Conservation (phyloP, 805 yeast genomes). For the Yamadazyma paraphyllophila region DNA sequence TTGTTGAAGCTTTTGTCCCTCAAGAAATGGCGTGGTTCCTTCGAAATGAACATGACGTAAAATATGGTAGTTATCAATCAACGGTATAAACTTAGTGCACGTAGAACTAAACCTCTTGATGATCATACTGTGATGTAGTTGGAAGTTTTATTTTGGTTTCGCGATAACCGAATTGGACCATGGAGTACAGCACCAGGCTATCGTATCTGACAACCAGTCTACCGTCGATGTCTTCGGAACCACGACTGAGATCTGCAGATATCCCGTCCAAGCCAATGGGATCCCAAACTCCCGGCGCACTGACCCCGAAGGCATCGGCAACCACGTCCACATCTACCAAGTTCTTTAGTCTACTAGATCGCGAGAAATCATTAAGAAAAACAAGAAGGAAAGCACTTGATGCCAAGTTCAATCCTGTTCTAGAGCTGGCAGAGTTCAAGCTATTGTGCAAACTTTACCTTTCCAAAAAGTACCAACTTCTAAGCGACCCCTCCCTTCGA, state of each 20-base stretch:
- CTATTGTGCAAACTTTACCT: constrained; percentile 33
- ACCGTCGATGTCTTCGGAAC: not conserved
- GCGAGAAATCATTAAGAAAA: constrained; percentile 6
- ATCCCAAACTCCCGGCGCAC: constrained; percentile 1
- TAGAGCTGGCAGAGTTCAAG: constrained; percentile 29
- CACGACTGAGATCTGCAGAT: not conserved
- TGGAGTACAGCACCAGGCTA: not conserved
- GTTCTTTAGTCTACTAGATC: constrained; percentile 12
- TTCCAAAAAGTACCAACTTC: constrained; percentile 24
- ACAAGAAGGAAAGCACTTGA: not conserved
- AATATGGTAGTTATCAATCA: constrained; percentile 31
- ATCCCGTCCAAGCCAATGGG: not conserved
- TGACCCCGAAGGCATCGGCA: constrained; percentile 15
- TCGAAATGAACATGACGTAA: constrained; percentile 42
- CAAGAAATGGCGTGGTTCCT: constrained; percentile 37
- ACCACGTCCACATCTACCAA: constrained; percentile 16
- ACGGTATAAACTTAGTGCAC: constrained; percentile 30
- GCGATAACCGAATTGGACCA: not conserved
- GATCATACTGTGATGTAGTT: not conserved
- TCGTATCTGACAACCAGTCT: not conserved
- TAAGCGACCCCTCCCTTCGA: constrained; percentile 24
- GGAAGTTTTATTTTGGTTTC: not conserved
- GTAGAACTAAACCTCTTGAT: constrained; percentile 14
- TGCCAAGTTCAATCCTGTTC: constrained; percentile 5
- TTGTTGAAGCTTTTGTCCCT: constrained; percentile 58